Percentiles rank a stretch among this genome's conserved stretches.
These are phyloP conservation scores for Teunomyces funiuensis DNA, from an alignment of 805 yeast genomes.

Conservation along the genomic window DNA sequence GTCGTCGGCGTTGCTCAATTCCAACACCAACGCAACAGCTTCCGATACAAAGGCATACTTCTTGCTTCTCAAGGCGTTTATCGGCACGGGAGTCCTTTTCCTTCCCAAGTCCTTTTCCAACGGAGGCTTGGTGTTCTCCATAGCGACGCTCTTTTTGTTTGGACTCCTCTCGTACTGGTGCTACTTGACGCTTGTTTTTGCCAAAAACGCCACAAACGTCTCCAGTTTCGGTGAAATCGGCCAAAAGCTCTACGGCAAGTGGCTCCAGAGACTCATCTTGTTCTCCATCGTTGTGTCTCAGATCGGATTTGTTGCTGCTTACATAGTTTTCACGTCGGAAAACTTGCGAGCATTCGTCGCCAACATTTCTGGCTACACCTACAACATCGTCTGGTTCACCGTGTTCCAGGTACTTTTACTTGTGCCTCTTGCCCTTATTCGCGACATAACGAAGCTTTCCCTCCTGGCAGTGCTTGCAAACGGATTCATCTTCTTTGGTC, in stretches of 20 bases:
- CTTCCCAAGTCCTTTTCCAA: conserved; percentile 68
- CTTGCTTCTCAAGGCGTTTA: conserved; percentile 68
- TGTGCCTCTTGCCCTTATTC: conserved; percentile 66
- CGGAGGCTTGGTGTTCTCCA: conserved; percentile 69
- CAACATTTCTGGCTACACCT: conserved; percentile 46
- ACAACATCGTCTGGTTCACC: conserved; percentile 45
- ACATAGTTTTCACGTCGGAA: conserved; percentile 75
- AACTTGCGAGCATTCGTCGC: conserved; percentile 62
- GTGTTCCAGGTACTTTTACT: conserved; percentile 55
- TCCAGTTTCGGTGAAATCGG: conserved; percentile 84
- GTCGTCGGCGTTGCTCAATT: conserved; percentile 28
- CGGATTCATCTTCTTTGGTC: conserved; percentile 63
- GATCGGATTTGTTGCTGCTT: conserved; percentile 78
- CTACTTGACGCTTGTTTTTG: conserved; percentile 59
- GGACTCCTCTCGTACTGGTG: conserved; percentile 79
- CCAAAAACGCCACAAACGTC: conserved; percentile 61
- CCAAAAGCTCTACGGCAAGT: conserved; percentile 55
- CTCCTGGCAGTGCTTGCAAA: conserved; percentile 72
- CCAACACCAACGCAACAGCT: conserved; percentile 54
- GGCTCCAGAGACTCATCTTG: conserved; percentile 64
- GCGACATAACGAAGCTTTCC: conserved; percentile 76
- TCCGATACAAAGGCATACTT: conserved; percentile 72
- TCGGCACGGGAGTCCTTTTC: conserved; percentile 75
- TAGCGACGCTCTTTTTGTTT: conserved; percentile 52
- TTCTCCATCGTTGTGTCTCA: conserved; percentile 68